Evolutionary conservation across 225 moss, liverwort and hornwort species (phyloP).

Genomic region (Climacium dendroides): DNA sequence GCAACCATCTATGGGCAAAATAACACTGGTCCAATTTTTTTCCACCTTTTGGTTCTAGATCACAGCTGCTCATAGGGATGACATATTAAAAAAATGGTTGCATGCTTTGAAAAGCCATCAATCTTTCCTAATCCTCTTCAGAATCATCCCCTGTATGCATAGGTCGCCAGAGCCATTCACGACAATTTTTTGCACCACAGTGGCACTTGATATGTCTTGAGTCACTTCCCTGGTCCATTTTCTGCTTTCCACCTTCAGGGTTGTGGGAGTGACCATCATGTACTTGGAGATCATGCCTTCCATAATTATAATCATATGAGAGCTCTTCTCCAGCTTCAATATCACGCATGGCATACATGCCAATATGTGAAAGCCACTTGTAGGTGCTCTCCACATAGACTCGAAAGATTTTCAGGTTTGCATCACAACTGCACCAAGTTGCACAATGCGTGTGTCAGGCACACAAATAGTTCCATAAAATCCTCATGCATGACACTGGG

Average conservation of each 20-base stretch:
- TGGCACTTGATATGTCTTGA: constrained; percentile 70
- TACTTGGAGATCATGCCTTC: constrained; percentile 20
- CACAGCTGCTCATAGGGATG: background rate
- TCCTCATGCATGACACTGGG: background rate
- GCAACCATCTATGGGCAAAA: background rate
- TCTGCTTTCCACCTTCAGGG: background rate
- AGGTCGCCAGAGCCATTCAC: constrained; percentile 82
- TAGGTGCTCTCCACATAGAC: constrained; percentile 75
- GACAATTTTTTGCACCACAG: constrained; percentile 64
- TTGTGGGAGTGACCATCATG: constrained; percentile 14
- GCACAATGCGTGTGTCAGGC: background rate
- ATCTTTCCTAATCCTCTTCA: constrained; percentile 7
- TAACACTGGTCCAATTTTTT: background rate
- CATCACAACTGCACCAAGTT: constrained; percentile 63
- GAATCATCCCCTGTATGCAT: constrained; percentile 29
- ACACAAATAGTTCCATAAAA: background rate
- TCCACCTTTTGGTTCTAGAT: background rate
- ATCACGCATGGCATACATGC: constrained; percentile 89
- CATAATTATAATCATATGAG: constrained; percentile 89
- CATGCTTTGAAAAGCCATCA: background rate
- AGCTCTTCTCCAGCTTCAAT: constrained; percentile 87
- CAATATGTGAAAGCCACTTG: constrained; percentile 69
- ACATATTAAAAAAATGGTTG: background rate
- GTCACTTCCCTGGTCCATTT: constrained; percentile 33
- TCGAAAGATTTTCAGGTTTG: constrained; percentile 84